These are phyloP conservation scores for Pythium plurisporium DNA, from an alignment of 352 stramenopile species.

Conservation along the genomic window DNA sequence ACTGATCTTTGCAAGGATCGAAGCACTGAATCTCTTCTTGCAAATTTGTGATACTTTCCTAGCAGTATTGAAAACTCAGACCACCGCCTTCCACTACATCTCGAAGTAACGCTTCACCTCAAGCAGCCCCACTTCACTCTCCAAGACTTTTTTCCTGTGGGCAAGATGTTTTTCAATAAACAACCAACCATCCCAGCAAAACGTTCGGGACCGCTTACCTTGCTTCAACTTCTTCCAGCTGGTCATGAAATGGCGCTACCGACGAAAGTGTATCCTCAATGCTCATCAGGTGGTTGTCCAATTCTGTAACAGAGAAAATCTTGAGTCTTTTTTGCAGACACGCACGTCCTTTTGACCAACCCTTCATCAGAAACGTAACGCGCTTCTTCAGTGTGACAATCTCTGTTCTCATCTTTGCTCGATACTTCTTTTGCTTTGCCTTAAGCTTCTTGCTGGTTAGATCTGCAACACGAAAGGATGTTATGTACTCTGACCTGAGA, in stretches of 20 bases:
- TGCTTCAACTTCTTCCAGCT: neutral
- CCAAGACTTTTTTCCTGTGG: constrained; percentile 1
- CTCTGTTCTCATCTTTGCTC: constrained; percentile 19
- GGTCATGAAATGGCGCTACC: constrained; percentile 12
- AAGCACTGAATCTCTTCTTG: constrained; percentile 8
- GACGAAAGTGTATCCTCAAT: constrained; percentile 22
- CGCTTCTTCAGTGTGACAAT: constrained; percentile 23
- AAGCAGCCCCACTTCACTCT: neutral
- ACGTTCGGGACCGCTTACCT: neutral
- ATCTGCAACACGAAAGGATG: constrained; percentile 2
- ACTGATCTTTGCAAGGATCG: constrained; percentile 8
- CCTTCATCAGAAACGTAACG: constrained; percentile 15
- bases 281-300: constrained; percentile 16
- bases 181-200: neutral
- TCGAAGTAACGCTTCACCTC: constrained; percentile 5
- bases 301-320: neutral
- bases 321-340: too few relatives aligned
- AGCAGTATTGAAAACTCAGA: too few relatives aligned
- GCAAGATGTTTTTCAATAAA: neutral
- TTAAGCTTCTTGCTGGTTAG: constrained; percentile 19
- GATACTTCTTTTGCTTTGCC: constrained; percentile 28
- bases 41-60: neutral
- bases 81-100: too few relatives aligned
- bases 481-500: too few relatives aligned
- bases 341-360: too few relatives aligned